These are phyloP conservation scores for Lactuca sativa DNA, from an alignment of 129 eudicot species.

Conservation along the genomic window DNA sequence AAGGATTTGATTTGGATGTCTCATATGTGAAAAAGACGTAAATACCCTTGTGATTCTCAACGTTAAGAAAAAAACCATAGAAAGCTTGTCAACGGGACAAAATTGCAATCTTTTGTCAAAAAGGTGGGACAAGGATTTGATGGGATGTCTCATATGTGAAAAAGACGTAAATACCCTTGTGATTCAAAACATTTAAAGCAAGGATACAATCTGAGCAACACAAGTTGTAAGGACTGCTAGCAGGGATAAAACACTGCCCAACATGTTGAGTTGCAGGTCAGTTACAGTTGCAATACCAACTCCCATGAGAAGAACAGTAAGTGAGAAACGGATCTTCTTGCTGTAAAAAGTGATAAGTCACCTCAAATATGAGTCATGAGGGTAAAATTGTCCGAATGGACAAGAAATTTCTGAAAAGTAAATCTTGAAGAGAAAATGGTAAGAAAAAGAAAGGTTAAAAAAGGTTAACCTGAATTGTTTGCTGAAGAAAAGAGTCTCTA, in stretches of 20 bases:
- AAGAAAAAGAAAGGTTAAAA: background rate
- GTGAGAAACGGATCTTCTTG: constrained; percentile 67
- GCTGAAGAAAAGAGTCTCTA: constrained; percentile 85
- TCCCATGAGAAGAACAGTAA: constrained; percentile 70
- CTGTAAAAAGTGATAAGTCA: constrained; percentile 35
- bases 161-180: background rate
- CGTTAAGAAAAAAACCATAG: too few relatives aligned
- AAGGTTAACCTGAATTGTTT: constrained; percentile 72
- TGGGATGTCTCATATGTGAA: background rate
- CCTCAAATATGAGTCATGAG: background rate
- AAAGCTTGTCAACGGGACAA: too few relatives aligned
- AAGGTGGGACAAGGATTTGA: background rate
- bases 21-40: background rate
- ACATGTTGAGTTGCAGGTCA: constrained; percentile 78
- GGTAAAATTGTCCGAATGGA: background rate
- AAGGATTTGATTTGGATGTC: background rate
- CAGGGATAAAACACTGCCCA: constrained; percentile 74
- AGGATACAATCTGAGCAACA: constrained; percentile 95
- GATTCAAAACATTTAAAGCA: background rate
- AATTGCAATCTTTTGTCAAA: too few relatives aligned
- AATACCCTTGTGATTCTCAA: background rate
- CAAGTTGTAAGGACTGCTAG: constrained; percentile 85
- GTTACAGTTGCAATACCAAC: constrained; percentile 96
- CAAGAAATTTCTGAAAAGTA: background rate
- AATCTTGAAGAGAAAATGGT: constrained; percentile 9